Evolutionary conservation across 73 alveolate species (phyloP).

Genomic region (Stentor roeselii): DNA sequence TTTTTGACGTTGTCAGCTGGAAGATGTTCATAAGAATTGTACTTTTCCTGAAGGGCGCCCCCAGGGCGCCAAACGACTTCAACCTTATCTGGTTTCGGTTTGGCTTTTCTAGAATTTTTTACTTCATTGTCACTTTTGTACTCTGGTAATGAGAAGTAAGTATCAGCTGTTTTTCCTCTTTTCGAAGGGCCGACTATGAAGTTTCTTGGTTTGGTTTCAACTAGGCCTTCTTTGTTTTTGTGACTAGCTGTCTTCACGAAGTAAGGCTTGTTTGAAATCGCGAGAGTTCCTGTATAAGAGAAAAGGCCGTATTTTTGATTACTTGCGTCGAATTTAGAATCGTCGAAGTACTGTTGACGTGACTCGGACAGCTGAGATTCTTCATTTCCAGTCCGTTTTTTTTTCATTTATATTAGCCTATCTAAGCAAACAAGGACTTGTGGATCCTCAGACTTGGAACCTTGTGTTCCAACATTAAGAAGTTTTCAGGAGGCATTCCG

Average conservation of each 20-base stretch:
- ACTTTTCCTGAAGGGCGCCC: neutral
- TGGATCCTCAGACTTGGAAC: neutral
- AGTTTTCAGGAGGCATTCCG: constrained; percentile 68
- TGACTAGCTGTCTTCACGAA: neutral
- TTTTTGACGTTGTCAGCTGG: neutral
- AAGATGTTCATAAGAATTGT: neutral
- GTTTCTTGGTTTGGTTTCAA: neutral
- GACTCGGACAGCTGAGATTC: neutral
- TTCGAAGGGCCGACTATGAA: neutral
- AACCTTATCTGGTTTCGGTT: neutral
- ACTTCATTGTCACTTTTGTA: neutral
- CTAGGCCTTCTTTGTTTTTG: neutral
- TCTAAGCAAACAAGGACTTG: no score
- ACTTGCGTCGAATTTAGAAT: neutral
- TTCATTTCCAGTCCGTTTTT: neutral
- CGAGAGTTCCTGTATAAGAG: constrained; percentile 7
- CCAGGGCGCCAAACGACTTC: neutral
- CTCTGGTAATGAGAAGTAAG: neutral
- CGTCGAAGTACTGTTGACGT: constrained; percentile 6
- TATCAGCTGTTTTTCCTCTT: constrained; percentile 4
- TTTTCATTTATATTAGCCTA: neutral
- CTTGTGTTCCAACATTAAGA: constrained; percentile 47
- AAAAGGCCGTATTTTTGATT: constrained; percentile 13
- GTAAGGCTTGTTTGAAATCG: constrained; percentile 8
- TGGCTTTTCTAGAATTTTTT: neutral